These are phyloP conservation scores for Phialophora macrospora DNA, from an alignment of 2,329 filamentous ascomycete genomes.

Conservation along the genomic window DNA sequence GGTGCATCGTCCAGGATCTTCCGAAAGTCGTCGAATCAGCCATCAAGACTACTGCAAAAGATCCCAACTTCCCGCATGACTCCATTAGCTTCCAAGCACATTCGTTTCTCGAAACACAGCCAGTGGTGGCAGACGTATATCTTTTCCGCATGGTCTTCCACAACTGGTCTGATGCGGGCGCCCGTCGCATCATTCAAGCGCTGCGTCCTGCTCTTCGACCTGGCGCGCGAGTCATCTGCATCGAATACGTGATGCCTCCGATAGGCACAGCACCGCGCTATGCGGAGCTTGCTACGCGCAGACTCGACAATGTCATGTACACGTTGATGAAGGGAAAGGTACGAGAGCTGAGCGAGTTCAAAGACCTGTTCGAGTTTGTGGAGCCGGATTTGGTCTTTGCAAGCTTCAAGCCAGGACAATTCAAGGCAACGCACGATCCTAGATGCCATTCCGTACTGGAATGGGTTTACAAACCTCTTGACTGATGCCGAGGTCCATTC, in stretches of 20 bases:
- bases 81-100: slow-evolving; percentile 41
- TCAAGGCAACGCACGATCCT: slow-evolving; percentile 28
- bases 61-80: slow-evolving; percentile 38
- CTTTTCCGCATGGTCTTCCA: slow-evolving; percentile 66
- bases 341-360: slow-evolving; percentile 19
- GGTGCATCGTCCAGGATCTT: slow-evolving; percentile 50
- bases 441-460: slow-evolving; percentile 22
- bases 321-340: slow-evolving; percentile 26
- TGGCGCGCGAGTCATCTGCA: slow-evolving; percentile 18
- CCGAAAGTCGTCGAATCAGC: slow-evolving; percentile 45
- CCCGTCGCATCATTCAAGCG: slow-evolving; percentile 52
- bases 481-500: neutral
- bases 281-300: slow-evolving; percentile 18
- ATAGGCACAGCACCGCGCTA: slow-evolving; percentile 15
- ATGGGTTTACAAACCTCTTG: slow-evolving; percentile 21
- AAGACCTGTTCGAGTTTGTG: slow-evolving; percentile 16
- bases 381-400: slow-evolving; percentile 18
- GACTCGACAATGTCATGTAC: slow-evolving; percentile 27
- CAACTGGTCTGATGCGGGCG: slow-evolving; percentile 63
- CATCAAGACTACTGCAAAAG: slow-evolving; percentile 47
- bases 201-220: slow-evolving; percentile 21
- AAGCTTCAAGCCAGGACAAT: slow-evolving; percentile 21
- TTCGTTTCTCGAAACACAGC: slow-evolving; percentile 63
- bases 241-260: slow-evolving; percentile 26
- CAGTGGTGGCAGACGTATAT: slow-evolving; percentile 63